phyloP scores from a whole-genome alignment of 352 stramenopile genomes.

The Phytophthora sp. region DNA sequence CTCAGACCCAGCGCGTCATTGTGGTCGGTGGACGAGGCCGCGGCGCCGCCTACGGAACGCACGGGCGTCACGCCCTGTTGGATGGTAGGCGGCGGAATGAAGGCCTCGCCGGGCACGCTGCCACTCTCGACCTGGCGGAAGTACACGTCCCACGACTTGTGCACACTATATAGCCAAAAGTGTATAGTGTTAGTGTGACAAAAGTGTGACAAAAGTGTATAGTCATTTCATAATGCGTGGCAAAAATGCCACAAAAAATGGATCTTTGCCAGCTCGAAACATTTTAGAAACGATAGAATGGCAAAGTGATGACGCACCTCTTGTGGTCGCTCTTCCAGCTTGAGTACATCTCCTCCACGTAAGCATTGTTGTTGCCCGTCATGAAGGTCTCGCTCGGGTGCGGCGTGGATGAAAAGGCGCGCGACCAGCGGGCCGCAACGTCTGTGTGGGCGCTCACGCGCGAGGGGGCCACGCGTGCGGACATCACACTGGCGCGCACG shows the following conservation, averaged over 20 bases:
- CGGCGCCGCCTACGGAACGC: conserved; percentile 44
- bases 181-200: conserved; percentile 7
- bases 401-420: conserved; percentile 67
- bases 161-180: conserved; percentile 53
- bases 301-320: conserved; percentile 41
- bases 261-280: conserved; percentile 2
- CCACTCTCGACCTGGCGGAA: conserved; percentile 85
- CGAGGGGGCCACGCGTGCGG: conserved; percentile 20
- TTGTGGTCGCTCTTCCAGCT: conserved; percentile 91
- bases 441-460: conserved; percentile 14
- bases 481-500: conserved; percentile 39
- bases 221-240: neutral
- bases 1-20: conserved; percentile 92
- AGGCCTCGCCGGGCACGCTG: conserved; percentile 78
- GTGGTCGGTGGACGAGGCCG: conserved; percentile 46
- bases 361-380: conserved; percentile 94
- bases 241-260: conserved; percentile 1
- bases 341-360: conserved; percentile 98
- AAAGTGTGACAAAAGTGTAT: neutral
- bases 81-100: conserved; percentile 84
- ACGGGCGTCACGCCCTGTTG: conserved; percentile 76
- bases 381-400: conserved; percentile 93
- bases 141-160: conserved; percentile 90
- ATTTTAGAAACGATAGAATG: conserved; percentile 26
- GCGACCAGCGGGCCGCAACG: conserved; percentile 35